phyloP scores from a whole-genome alignment of 441 rosid genomes.

The Hura crepitans region DNA sequence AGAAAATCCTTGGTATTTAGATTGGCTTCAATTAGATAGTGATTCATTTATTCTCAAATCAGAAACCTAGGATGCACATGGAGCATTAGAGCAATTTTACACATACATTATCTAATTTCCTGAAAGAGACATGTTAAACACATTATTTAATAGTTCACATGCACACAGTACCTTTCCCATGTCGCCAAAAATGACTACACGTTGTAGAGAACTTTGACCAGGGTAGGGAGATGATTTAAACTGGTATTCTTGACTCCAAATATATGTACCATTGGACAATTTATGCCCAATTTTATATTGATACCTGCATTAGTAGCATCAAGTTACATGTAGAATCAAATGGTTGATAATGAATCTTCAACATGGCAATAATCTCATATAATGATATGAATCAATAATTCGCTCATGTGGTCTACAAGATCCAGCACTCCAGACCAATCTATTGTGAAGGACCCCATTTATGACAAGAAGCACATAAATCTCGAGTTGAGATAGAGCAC shows the following conservation, averaged over 20 bases:
- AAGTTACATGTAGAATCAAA: background rate
- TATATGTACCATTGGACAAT: constrained; percentile 40
- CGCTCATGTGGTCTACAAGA: background rate
- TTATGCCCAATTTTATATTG: constrained; percentile 69
- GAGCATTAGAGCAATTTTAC: background rate
- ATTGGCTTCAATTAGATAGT: background rate
- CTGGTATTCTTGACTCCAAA: constrained; percentile 63
- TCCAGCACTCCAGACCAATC: background rate
- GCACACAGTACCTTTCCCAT: constrained; percentile 73
- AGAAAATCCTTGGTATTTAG: background rate
- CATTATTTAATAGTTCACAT: constrained; percentile 1
- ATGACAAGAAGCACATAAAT: background rate
- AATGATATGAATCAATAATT: background rate
- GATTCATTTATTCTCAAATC: background rate
- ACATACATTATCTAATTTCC: background rate
- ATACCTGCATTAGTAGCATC: constrained; percentile 43
- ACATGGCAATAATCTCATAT: background rate
- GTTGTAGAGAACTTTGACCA: constrained; percentile 72
- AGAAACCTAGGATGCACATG: background rate
- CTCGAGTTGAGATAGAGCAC: background rate
- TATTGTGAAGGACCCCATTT: background rate
- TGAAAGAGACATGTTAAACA: background rate
- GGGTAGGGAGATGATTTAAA: constrained; percentile 84
- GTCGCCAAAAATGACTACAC: constrained; percentile 74
- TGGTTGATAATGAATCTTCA: background rate